Conservation (phyloP, 805 yeast species). For the Isabelozyma pseudorhagii region DNA sequence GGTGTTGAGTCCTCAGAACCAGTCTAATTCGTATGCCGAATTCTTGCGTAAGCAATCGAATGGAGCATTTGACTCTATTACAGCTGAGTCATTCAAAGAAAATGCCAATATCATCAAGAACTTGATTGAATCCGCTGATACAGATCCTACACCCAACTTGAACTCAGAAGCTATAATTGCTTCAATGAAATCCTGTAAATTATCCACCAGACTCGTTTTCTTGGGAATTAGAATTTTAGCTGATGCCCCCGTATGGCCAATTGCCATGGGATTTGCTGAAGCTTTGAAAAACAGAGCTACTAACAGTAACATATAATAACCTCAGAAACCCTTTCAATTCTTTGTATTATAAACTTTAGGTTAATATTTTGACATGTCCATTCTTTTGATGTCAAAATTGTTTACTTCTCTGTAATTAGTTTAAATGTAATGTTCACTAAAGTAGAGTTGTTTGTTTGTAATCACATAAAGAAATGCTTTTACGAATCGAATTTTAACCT, state of each 20-base stretch:
- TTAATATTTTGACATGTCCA: background rate
- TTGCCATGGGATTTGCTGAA: slow-evolving; percentile 75
- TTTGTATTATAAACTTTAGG: background rate
- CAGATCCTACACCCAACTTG: slow-evolving; percentile 21
- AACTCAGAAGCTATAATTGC: slow-evolving; percentile 41
- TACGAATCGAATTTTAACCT: too few species aligned
- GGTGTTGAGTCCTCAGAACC: slow-evolving; percentile 50
- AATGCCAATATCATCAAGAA: slow-evolving; percentile 40
- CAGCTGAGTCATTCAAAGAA: slow-evolving; percentile 19
- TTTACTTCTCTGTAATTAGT: background rate
- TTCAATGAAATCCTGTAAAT: slow-evolving; percentile 47
- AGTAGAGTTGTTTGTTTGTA: too few species aligned
- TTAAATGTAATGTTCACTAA: too few species aligned
- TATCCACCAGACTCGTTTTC: slow-evolving; percentile 57
- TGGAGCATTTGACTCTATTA: slow-evolving; percentile 47
- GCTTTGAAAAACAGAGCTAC: slow-evolving; percentile 60
- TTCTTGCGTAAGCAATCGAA: slow-evolving; percentile 55
- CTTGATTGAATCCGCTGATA: slow-evolving; percentile 42
- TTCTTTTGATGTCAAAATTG: background rate
- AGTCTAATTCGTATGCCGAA: slow-evolving; percentile 54
- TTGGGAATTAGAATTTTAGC: slow-evolving; percentile 75
- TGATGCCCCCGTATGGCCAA: slow-evolving; percentile 87
- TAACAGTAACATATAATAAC: slow-evolving; percentile 6
- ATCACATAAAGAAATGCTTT: too few species aligned
- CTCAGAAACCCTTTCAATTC: background rate